Conservation (phyloP, 495 filamentous ascomycete species). For the Aspergillus mulundensis region DNA sequence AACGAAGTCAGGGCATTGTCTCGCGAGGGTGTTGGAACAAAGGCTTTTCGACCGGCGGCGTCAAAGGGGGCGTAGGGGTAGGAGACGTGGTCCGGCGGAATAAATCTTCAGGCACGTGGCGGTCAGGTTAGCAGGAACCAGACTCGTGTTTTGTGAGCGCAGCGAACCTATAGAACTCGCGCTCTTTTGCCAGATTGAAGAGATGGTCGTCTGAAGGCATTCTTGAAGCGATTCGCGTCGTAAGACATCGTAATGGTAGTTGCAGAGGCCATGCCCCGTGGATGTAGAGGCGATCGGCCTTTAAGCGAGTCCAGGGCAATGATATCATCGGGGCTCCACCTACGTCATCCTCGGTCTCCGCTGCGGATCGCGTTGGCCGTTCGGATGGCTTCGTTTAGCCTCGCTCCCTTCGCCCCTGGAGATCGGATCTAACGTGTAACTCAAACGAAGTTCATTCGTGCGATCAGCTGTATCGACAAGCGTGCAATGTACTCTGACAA, state of each 20-base stretch:
- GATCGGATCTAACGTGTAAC: not conserved
- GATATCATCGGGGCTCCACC: not conserved
- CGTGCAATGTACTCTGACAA: constrained; percentile 2
- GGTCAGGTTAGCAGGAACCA: not conserved
- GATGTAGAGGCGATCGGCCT: not conserved
- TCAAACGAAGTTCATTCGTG: not conserved
- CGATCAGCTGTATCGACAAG: not conserved
- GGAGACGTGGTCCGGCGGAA: constrained; percentile 13
- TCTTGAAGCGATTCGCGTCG: not conserved
- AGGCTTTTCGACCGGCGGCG: constrained; percentile 9
- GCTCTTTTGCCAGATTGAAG: not conserved
- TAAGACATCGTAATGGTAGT: not conserved
- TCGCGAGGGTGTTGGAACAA: constrained; percentile 26
- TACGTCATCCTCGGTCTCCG: not conserved
- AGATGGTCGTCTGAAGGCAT: not conserved
- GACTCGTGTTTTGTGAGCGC: not conserved
- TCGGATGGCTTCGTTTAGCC: too few species aligned
- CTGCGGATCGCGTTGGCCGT: not conserved
- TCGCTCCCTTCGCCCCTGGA: not conserved
- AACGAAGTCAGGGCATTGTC: constrained; percentile 58
- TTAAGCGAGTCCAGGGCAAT: not conserved
- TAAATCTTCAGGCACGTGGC: constrained; percentile 11
- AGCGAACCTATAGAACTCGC: constrained; percentile 4
- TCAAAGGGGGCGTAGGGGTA: constrained; percentile 22
- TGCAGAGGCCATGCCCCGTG: not conserved